Evolutionary conservation across 331 rosid genomes (phyloP).

Genomic region (Dryas integrifolia): DNA sequence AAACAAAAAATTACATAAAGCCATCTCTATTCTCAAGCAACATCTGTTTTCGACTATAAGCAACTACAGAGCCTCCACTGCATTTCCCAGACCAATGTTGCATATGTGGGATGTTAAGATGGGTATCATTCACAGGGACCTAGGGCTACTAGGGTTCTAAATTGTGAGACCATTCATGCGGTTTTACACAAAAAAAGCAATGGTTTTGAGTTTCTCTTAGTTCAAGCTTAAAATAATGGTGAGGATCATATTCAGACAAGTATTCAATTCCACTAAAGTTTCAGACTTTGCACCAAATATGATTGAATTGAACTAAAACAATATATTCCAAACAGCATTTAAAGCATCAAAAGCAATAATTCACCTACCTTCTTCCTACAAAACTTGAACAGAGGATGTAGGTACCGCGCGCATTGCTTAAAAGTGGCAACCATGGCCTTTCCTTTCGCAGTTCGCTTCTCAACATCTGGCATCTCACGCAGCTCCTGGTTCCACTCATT

Average conservation of each 20-base stretch:
- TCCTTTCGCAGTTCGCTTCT: slow-evolving; percentile 89
- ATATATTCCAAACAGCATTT: background rate
- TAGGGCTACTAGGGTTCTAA: background rate
- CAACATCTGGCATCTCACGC: slow-evolving; percentile 73
- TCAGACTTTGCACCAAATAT: background rate
- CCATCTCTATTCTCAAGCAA: background rate
- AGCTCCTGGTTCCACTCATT: slow-evolving; percentile 97
- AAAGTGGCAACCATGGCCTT: slow-evolving; percentile 97
- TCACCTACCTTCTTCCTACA: slow-evolving; percentile 90
- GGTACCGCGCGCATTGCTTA: slow-evolving; percentile 93
- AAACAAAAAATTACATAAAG: background rate
- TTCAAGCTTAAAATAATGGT: background rate
- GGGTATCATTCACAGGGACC: background rate
- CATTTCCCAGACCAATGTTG: too few relatives aligned
- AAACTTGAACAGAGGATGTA: slow-evolving; percentile 87
- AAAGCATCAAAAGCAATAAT: slow-evolving; percentile 12
- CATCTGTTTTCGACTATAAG: background rate
- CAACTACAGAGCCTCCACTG: background rate
- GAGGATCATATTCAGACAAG: background rate
- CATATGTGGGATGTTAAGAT: too few relatives aligned
- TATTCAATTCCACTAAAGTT: background rate
- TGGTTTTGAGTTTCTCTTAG: background rate
- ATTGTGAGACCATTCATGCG: background rate
- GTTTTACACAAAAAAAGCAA: background rate
- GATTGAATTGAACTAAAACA: background rate